These are phyloP conservation scores for Postia placenta DNA, from an alignment of 768 basidiomycete genomes.

Conservation along the genomic window DNA sequence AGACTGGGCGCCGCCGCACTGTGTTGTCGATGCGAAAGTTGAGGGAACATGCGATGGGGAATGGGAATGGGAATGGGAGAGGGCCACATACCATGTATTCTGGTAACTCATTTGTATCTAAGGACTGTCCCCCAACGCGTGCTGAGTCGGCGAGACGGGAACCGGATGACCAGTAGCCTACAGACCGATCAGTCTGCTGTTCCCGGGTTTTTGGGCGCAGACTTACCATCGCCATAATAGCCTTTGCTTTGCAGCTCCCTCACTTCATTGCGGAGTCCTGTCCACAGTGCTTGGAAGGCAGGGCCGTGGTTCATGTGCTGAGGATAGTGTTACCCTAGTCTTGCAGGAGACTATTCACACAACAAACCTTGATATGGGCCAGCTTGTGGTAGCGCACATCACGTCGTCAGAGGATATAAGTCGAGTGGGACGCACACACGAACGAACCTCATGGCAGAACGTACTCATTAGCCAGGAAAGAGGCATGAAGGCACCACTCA, in stretches of 20 bases:
- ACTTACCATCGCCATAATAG: conserved; percentile 76
- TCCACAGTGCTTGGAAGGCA: conserved; percentile 73
- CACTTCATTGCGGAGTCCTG: conserved; percentile 57
- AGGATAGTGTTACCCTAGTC: neutral
- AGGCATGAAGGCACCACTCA: conserved; percentile 55
- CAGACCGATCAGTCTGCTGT: neutral
- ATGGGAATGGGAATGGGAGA: neutral
- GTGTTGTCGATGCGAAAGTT: neutral
- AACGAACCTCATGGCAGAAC: conserved; percentile 73
- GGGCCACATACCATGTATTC: conserved; percentile 59
- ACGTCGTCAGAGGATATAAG: neutral
- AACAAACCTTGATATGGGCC: conserved; percentile 70
- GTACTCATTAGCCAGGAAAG: conserved; percentile 68
- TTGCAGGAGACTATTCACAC: neutral
- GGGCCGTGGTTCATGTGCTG: conserved; percentile 81
- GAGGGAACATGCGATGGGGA: neutral
- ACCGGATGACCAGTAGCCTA: conserved; percentile 83
- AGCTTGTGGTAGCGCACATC: conserved; percentile 36
- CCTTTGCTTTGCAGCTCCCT: conserved; percentile 63
- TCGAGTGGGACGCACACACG: neutral
- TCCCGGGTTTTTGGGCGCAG: neutral
- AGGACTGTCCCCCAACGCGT: conserved; percentile 42
- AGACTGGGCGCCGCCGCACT: conserved; percentile 80
- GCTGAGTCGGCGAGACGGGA: conserved; percentile 62
- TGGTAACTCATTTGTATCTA: conserved; percentile 55